Percentiles rank a stretch among this genome's conserved stretches.
These are phyloP conservation scores for Aspergillus costaricaensis DNA, from an alignment of 2,329 filamentous ascomycete species.

Conservation along the genomic window DNA sequence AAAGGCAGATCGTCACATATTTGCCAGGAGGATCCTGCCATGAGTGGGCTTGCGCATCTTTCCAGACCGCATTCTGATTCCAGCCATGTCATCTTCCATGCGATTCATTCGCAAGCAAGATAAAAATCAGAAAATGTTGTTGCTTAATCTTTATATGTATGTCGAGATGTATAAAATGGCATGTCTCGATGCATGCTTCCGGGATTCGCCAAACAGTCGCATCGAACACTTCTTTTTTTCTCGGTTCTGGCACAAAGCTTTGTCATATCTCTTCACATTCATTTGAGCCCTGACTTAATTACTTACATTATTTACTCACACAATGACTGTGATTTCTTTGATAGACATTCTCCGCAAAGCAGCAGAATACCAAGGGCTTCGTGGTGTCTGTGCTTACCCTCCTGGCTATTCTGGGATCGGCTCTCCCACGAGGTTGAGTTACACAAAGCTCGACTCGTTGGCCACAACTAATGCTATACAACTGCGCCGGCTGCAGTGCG, in stretches of 20 bases:
- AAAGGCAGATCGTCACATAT: too few species aligned
- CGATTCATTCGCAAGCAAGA: too few species aligned
- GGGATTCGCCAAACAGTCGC: background rate
- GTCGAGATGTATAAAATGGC: too few species aligned
- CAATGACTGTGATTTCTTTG: background rate
- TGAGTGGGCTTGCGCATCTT: too few species aligned
- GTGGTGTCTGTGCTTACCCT: background rate
- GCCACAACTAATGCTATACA: background rate
- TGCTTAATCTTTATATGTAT: rapidly evolving
- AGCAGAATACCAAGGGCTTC: background rate
- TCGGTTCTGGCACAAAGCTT: background rate
- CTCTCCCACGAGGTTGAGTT: background rate
- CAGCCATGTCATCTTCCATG: too few species aligned
- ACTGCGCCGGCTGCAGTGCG: background rate
- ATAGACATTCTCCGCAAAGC: background rate
- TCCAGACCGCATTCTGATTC: too few species aligned
- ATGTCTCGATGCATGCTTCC: too few species aligned
- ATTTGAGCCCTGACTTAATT: too few species aligned
- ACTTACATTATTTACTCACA: background rate
- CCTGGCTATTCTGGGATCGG: background rate
- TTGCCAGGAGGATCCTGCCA: too few species aligned
- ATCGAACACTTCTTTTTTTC: background rate
- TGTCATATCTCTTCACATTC: background rate
- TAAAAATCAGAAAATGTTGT: too few species aligned
- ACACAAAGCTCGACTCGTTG: background rate